Percentiles rank a stretch among this genome's conserved stretches.
These are phyloP conservation scores for Xylaria acuta DNA, from an alignment of 495 filamentous ascomycete genomes.

Conservation along the genomic window DNA sequence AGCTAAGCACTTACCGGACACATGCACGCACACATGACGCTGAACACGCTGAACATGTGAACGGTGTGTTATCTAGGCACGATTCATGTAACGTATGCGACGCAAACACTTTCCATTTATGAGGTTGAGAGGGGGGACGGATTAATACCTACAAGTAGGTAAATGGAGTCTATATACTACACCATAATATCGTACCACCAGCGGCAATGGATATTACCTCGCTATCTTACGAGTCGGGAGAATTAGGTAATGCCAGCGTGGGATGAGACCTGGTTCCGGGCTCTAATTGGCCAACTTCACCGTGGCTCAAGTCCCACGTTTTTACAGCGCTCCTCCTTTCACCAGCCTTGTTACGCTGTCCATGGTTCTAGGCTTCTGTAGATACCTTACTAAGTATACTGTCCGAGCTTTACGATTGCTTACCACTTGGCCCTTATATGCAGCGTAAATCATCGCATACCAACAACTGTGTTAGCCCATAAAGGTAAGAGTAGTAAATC, in stretches of 20 bases:
- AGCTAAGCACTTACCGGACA: background rate
- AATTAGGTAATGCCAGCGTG: constrained; percentile 16
- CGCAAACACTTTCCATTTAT: background rate
- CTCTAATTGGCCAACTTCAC: background rate
- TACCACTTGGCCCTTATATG: background rate
- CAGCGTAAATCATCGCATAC: background rate
- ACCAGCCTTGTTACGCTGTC: background rate
- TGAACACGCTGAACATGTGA: background rate
- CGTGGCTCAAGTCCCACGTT: background rate
- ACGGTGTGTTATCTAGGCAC: background rate
- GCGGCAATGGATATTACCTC: background rate
- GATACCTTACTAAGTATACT: background rate
- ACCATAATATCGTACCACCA: background rate
- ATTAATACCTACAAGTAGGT: no score
- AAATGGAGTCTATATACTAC: background rate
- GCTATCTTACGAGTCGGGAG: constrained; percentile 2
- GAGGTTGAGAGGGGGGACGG: background rate
- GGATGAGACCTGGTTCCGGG: background rate
- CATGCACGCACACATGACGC: background rate
- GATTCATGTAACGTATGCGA: background rate
- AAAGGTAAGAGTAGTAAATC: background rate
- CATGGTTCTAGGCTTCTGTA: background rate
- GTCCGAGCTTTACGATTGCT: background rate
- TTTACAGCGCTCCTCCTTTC: background rate
- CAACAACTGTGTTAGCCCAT: background rate